These are phyloP conservation scores for Hamamelis virginiana DNA, from an alignment of 164 flowering plant genomes.

Conservation along the genomic window DNA sequence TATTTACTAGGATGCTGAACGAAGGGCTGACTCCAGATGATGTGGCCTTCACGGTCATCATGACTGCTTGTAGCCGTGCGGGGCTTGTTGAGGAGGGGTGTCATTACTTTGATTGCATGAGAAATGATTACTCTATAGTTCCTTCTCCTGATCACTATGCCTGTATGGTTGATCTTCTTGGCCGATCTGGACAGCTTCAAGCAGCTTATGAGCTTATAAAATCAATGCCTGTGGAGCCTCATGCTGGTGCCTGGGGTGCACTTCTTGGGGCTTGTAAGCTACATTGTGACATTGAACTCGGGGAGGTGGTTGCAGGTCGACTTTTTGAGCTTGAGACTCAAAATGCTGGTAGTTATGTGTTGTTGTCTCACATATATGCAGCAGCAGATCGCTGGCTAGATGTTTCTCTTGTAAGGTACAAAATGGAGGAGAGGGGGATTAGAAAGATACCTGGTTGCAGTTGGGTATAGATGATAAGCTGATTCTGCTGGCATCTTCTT, in stretches of 20 bases:
- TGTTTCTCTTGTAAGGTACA: constrained; percentile 43
- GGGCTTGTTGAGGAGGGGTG: constrained; percentile 70
- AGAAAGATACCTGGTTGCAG: constrained; percentile 50
- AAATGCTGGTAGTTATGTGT: constrained; percentile 53
- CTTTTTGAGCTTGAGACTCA: constrained; percentile 60
- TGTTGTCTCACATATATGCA: constrained; percentile 66
- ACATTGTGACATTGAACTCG: constrained; percentile 46
- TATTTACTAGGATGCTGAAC: constrained; percentile 51
- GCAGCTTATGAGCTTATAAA: constrained; percentile 55
- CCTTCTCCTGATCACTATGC: constrained; percentile 69
- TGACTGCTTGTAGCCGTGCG: constrained; percentile 58
- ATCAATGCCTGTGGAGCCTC: constrained; percentile 51
- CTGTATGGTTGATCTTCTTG: constrained; percentile 62
- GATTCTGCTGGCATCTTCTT: neutral
- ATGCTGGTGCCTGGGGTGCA: constrained; percentile 70
- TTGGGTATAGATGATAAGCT: constrained; percentile 29
- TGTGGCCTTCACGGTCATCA: constrained; percentile 65
- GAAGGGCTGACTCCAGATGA: constrained; percentile 59
- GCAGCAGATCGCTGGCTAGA: constrained; percentile 55
- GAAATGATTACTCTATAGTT: constrained; percentile 29
- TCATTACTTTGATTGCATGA: constrained; percentile 42
- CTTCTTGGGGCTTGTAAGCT: constrained; percentile 62
- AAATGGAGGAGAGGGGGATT: constrained; percentile 49
- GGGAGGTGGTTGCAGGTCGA: constrained; percentile 41
- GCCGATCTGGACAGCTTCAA: constrained; percentile 47